A percentile compares a stretch with the other conserved stretches of the same genome.
phyloP scores from a whole-genome alignment of 2,329 filamentous ascomycete species.

The Botryosphaeria dothidea region DNA sequence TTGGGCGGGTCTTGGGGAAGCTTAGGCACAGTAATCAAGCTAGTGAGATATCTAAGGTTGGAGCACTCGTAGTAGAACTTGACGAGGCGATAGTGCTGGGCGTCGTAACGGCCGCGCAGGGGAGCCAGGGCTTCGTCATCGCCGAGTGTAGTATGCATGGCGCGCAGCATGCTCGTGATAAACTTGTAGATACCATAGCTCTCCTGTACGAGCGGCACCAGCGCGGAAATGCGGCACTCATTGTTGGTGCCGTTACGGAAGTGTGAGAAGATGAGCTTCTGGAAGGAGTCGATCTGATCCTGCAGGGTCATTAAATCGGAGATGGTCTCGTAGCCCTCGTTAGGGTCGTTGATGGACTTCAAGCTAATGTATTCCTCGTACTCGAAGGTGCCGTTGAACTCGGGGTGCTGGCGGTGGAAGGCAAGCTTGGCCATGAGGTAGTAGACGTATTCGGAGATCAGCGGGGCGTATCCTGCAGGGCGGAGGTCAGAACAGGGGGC shows the following conservation, averaged over 20 bases:
- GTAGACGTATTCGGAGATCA: conserved; percentile 96
- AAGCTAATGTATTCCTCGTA: conserved; percentile 99
- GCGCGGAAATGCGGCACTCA: conserved; percentile 90
- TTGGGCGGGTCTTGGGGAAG: conserved; percentile 92
- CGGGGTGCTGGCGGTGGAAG: conserved; percentile 95
- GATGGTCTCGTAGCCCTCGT: conserved; percentile 96
- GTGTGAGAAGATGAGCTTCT: conserved; percentile 97
- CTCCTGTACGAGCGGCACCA: conserved; percentile 93
- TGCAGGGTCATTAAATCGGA: conserved; percentile 94
- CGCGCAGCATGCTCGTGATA: conserved; percentile 97
- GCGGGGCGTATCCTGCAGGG: conserved; percentile 70
- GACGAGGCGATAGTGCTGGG: conserved; percentile 92
- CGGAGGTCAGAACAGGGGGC: conserved; percentile 1
- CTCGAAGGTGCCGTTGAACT: conserved; percentile 98
- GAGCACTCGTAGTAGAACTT: conserved; percentile 99
- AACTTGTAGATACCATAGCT: conserved; percentile 99
- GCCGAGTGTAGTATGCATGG: conserved; percentile 94
- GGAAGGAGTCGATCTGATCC: conserved; percentile 97
- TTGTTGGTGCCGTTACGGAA: conserved; percentile 91
- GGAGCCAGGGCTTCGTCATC: conserved; percentile 92
- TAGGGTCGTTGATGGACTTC: conserved; percentile 97
- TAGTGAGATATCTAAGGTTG: conserved; percentile 93
- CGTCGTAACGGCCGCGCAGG: conserved; percentile 84
- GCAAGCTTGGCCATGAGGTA: conserved; percentile 90
- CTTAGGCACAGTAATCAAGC: conserved; percentile 93